Percentiles rank a stretch among this genome's conserved stretches.
These are phyloP conservation scores for Diplotaxis tenuifolia DNA, from an alignment of 345 rosid genomes.

Conservation along the genomic window DNA sequence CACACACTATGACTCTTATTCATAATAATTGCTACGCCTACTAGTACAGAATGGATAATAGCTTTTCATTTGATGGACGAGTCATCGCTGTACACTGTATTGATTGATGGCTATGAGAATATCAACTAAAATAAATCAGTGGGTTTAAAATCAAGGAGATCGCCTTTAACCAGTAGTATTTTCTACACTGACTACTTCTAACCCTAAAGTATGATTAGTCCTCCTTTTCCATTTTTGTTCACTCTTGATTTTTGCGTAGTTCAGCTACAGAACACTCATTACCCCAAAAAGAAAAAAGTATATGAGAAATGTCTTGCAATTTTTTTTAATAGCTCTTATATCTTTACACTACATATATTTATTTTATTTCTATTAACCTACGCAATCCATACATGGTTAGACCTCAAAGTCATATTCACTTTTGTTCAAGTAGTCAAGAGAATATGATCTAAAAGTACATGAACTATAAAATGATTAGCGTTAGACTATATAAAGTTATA, in stretches of 20 bases:
- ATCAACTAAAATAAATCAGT: conserved; percentile 33
- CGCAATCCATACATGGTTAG: conserved; percentile 3
- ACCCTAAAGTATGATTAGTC: conserved; percentile 32
- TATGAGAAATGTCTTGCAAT: conserved; percentile 11
- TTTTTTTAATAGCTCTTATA: neutral
- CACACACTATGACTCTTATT: conserved; percentile 13
- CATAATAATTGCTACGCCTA: conserved; percentile 1
- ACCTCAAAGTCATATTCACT: conserved; percentile 2
- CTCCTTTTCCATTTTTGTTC: conserved; percentile 21
- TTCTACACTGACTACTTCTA: conserved; percentile 25
- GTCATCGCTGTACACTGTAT: conserved; percentile 13
- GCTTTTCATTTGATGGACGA: conserved; percentile 36
- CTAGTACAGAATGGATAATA: conserved; percentile 4
- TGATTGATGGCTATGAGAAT: conserved; percentile 33
- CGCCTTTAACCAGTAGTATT: conserved; percentile 38
- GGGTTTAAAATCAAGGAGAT: conserved; percentile 24
- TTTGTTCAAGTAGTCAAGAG: neutral
- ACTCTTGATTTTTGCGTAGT: conserved; percentile 25
- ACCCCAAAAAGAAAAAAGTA: conserved; percentile 32
- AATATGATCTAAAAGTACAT: neutral
- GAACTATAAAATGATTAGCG: neutral
- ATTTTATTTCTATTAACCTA: conserved; percentile 3
- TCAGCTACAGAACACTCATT: conserved; percentile 35
- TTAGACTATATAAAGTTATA: neutral
- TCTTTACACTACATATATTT: neutral